These are phyloP conservation scores for Podospora pseudopauciseta DNA, from an alignment of 495 filamentous ascomycete genomes.

Conservation along the genomic window DNA sequence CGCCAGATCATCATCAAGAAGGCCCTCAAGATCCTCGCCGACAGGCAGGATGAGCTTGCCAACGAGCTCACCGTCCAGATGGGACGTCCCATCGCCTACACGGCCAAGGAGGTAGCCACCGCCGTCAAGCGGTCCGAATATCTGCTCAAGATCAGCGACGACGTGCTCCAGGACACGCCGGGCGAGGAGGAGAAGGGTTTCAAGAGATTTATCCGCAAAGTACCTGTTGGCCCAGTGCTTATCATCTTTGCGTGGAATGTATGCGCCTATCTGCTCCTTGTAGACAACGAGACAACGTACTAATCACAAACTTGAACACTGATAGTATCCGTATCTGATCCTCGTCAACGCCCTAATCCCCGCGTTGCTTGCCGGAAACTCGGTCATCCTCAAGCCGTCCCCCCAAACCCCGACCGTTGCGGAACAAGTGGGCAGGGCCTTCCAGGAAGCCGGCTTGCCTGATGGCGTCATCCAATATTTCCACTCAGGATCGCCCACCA, in stretches of 20 bases:
- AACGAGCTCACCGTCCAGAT: slow-evolving; percentile 87
- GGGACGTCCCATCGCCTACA: slow-evolving; percentile 86
- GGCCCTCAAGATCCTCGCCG: slow-evolving; percentile 63
- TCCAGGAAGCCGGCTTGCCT: slow-evolving; percentile 72
- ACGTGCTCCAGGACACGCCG: slow-evolving; percentile 66
- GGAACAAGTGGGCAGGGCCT: slow-evolving; percentile 73
- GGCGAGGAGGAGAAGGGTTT: slow-evolving; percentile 83
- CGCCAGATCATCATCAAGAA: slow-evolving; percentile 74
- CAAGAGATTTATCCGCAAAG: slow-evolving; percentile 81
- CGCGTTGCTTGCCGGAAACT: slow-evolving; percentile 80
- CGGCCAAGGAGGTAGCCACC: slow-evolving; percentile 73
- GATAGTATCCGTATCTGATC: slow-evolving; percentile 86
- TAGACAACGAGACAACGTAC: slow-evolving; percentile 7
- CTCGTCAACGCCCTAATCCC: slow-evolving; percentile 87
- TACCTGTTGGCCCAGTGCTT: slow-evolving; percentile 77
- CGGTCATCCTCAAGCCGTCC: slow-evolving; percentile 87
- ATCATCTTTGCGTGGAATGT: slow-evolving; percentile 96
- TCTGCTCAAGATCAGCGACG: slow-evolving; percentile 70
- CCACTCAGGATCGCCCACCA: slow-evolving; percentile 70
- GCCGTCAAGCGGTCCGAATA: slow-evolving; percentile 78
- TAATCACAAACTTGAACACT: not conserved
- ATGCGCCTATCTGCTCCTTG: slow-evolving; percentile 32
- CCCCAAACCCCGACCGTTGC: slow-evolving; percentile 89
- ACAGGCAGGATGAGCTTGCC: slow-evolving; percentile 75
- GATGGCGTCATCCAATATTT: slow-evolving; percentile 81